These are phyloP conservation scores for Conringia planisiliqua DNA, from an alignment of 345 rosid genomes.

Conservation along the genomic window DNA sequence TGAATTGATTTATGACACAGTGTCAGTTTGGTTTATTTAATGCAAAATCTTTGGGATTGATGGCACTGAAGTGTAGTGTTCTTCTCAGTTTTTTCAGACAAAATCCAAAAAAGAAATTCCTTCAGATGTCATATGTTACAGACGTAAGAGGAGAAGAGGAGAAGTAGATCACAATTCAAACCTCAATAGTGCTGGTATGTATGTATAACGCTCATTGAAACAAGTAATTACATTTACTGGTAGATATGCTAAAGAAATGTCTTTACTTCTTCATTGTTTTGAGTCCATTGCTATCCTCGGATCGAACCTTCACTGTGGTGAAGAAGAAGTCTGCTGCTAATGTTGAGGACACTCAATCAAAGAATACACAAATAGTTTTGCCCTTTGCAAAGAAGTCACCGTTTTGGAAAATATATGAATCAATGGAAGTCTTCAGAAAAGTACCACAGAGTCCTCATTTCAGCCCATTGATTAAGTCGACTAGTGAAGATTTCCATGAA, in stretches of 20 bases:
- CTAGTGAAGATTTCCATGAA: neutral
- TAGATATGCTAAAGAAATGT: neutral
- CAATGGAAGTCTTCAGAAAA: neutral
- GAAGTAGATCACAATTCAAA: neutral
- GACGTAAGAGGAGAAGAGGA: constrained; percentile 12
- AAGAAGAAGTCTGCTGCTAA: neutral
- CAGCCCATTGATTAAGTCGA: neutral
- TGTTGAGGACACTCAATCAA: neutral
- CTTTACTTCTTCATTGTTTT: neutral
- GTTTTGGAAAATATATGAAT: neutral
- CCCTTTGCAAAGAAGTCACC: neutral
- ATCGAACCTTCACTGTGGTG: neutral
- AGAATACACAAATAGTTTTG: neutral
- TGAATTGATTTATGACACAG: neutral
- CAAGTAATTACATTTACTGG: neutral
- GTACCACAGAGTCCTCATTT: neutral
- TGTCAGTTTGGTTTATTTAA: neutral
- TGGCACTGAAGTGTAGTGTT: neutral
- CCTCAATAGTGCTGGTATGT: neutral
- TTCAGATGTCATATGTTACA: neutral
- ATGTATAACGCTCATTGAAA: neutral
- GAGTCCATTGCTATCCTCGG: neutral
- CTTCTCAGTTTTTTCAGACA: neutral
- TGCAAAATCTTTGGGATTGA: neutral
- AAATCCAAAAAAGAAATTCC: neutral